Evolutionary conservation across 345 rosid genomes (phyloP).

Genomic region (Hibiscus trionum): DNA sequence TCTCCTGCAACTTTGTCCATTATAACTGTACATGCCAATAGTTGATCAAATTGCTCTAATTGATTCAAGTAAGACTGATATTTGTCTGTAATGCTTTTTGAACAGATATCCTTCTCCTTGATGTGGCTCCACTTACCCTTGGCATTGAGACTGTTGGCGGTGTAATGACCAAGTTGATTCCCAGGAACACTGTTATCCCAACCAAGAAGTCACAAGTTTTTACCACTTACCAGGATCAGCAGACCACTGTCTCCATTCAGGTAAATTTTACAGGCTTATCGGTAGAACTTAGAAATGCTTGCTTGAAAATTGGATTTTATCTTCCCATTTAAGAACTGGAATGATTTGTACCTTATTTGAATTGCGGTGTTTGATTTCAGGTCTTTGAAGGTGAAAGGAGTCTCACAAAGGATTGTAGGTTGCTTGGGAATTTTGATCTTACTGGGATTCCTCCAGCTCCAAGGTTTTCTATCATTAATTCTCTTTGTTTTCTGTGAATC

Average conservation of each 20-base stretch:
- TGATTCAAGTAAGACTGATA: not conserved
- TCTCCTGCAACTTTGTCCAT: not conserved
- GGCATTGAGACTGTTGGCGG: not conserved
- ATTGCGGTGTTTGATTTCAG: not conserved
- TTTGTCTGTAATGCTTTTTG: not conserved
- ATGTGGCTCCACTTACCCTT: constrained; percentile 1
- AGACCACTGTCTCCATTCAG: not conserved
- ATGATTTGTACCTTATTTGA: not conserved
- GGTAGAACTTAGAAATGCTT: not conserved
- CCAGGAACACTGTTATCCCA: not conserved
- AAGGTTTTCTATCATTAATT: not conserved
- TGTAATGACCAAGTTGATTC: not conserved
- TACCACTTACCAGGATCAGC: not conserved
- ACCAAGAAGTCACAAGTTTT: not conserved
- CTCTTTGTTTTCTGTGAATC: not conserved
- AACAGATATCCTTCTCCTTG: not conserved
- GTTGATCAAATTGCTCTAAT: not conserved
- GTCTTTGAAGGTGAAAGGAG: constrained; percentile 7
- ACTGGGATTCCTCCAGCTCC: not conserved
- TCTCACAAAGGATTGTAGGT: constrained; percentile 8
- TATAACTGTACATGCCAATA: not conserved
- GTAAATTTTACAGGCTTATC: not conserved
- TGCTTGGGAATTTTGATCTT: constrained; percentile 3
- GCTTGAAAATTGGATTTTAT: not conserved
- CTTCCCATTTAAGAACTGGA: not conserved